These are phyloP conservation scores for Stemphylium lycopersici DNA, from an alignment of 2,329 filamentous ascomycete genomes.

Conservation along the genomic window DNA sequence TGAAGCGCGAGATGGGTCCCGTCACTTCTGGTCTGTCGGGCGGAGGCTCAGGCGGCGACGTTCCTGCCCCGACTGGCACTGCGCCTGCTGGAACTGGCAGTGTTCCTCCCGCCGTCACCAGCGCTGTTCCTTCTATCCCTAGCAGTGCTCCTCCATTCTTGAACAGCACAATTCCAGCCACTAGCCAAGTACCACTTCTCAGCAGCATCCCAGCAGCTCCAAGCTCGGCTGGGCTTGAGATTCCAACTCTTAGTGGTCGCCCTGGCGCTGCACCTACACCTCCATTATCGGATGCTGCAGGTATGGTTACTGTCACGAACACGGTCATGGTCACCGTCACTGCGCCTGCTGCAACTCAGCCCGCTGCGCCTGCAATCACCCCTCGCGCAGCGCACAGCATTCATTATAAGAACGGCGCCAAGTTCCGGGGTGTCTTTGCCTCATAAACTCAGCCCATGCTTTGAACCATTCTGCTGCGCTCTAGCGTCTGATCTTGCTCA, in stretches of 20 bases:
- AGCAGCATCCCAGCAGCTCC: background rate
- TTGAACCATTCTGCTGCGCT: background rate
- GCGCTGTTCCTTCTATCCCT: background rate
- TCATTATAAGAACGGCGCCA: conserved; percentile 27
- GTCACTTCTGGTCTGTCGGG: conserved; percentile 24
- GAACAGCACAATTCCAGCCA: background rate
- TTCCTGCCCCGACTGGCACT: conserved; percentile 3
- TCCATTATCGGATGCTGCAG: conserved; percentile 8
- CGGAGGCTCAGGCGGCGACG: conserved; percentile 2
- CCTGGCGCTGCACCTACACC: conserved; percentile 19
- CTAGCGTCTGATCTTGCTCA: background rate
- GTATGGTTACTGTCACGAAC: conserved; percentile 34
- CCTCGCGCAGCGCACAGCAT: conserved; percentile 9
- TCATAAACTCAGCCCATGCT: background rate
- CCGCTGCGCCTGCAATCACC: conserved; percentile 4
- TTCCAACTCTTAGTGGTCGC: conserved; percentile 25
- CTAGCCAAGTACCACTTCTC: background rate
- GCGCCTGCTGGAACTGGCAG: conserved; percentile 1
- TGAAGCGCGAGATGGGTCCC: conserved; percentile 38
- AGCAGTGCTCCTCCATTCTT: background rate
- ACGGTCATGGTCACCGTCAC: conserved; percentile 9
- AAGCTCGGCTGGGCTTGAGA: conserved; percentile 13
- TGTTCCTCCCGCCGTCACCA: background rate
- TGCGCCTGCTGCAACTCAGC: conserved; percentile 3
- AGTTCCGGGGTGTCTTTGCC: conserved; percentile 29